Base-by-base conservation (phyloP, 352 stramenopile genomes). In the Phytophthora uliginosa region DNA sequence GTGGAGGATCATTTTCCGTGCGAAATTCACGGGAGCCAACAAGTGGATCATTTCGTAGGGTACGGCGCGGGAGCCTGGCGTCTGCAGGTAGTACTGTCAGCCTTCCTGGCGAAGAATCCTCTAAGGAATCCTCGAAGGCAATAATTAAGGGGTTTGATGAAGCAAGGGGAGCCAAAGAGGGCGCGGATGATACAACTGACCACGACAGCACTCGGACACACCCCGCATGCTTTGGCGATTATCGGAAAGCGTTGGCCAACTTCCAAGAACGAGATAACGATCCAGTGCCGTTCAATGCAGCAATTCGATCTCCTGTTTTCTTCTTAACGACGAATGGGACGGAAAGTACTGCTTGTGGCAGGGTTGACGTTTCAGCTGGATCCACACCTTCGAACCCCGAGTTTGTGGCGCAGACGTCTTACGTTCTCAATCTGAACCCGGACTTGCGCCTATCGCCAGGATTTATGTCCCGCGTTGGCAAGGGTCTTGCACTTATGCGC, bases 391-490 rank as follows among this genome's bases (percentile, higher is more conserved):
- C 22, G 40, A 13, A 20, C 15, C 63, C 71, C 60, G 76, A 84
- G 60, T 59, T 79, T 10, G 42, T 88, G 18, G 84, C 79, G 15
- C 74, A 91, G 1, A 74, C 77, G 18, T 83, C 83, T 3, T 97
- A 95, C 40, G 85, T 94, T 26, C 62, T 97, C 53, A 97, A 97
- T 61, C 57, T 97, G 50, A 97, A 95, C 34, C 86, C 90, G 1
- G 90, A 97, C 65, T 73, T 97, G 40, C 83, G 90, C 5, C 77
- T 94, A 17, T 93, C 88, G 4, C 83, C 84, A 59, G 84, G 79
- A 4, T 97, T 95, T 71, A 64, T 95, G 56, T 89, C 88, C 2
- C 77, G 78, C 8, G 85, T 95, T 15, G 90, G 90, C 36, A 95
- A 93, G 66, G 90, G 90, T 1, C 78, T 97, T 42, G 88, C 86